Evolutionary conservation across 106 monocot genomes (phyloP).

Genomic region (Iris macrosiphon): DNA sequence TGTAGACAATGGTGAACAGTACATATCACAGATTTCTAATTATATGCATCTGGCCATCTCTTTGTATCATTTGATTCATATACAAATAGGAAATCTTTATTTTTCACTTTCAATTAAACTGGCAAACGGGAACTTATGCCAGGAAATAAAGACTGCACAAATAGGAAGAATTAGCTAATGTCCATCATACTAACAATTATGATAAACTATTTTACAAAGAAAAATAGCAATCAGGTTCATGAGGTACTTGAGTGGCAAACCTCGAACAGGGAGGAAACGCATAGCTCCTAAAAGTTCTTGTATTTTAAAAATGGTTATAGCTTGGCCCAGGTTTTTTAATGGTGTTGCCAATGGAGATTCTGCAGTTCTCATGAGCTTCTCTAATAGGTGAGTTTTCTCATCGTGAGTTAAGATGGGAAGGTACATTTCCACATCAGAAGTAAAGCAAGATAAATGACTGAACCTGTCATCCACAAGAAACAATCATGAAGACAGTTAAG

Average conservation of each 20-base stretch:
- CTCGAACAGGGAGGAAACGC: constrained; percentile 29
- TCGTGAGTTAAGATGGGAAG: constrained; percentile 27
- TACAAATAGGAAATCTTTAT: too few relatives aligned
- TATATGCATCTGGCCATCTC: too few relatives aligned
- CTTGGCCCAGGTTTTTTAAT: constrained; percentile 44
- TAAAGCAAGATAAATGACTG: constrained; percentile 64
- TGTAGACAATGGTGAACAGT: too few relatives aligned
- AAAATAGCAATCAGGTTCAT: too few relatives aligned
- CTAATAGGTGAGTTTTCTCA: constrained; percentile 53
- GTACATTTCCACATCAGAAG: constrained; percentile 76
- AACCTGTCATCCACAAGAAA: constrained; percentile 45
- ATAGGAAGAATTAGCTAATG: too few relatives aligned
- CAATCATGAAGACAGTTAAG: not conserved
- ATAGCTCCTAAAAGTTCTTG: constrained; percentile 54
- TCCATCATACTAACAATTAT: too few relatives aligned
- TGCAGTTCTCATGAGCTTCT: constrained; percentile 21
- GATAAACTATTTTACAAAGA: too few relatives aligned
- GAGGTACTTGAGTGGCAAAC: constrained; percentile 15
- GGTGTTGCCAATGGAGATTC: constrained; percentile 30
- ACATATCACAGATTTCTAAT: too few relatives aligned
- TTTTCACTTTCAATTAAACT: too few relatives aligned
- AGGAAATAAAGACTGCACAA: too few relatives aligned
- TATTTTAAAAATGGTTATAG: constrained; percentile 59
- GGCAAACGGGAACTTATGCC: too few relatives aligned
- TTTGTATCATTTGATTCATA: too few relatives aligned